Percentiles rank a stretch among this genome's conserved stretches.
Evolutionary conservation across 768 basidiomycete genomes (phyloP).

Genomic region (Scleroderma bovista): DNA sequence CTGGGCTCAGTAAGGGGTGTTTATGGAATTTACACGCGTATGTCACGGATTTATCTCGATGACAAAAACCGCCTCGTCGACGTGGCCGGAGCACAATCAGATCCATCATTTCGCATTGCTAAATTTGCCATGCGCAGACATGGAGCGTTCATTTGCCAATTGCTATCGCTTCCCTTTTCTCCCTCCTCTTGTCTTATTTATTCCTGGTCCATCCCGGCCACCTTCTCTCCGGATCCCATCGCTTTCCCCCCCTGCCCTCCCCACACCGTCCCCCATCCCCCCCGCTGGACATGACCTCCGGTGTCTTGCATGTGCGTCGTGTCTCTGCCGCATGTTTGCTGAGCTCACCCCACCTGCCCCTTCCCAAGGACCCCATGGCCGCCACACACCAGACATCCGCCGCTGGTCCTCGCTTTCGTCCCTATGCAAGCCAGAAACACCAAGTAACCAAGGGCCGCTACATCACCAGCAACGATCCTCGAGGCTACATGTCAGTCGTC

Average conservation of each 20-base stretch:
- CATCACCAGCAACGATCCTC: slow-evolving; percentile 84
- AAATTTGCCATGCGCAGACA: slow-evolving; percentile 21
- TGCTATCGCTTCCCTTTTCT: slow-evolving; percentile 3
- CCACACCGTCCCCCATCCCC: not conserved
- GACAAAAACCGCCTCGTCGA: slow-evolving; percentile 31
- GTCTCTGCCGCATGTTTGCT: slow-evolving; percentile 2
- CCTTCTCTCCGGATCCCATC: slow-evolving; percentile 8
- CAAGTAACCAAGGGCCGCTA: slow-evolving; percentile 83
- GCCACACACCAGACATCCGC: slow-evolving; percentile 21
- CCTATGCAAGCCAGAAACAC: slow-evolving; percentile 70
- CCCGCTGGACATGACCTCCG: slow-evolving; percentile 34
- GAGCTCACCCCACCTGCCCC: slow-evolving; percentile 1
- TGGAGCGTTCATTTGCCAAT: slow-evolving; percentile 25
- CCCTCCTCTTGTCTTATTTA: slow-evolving; percentile 18
- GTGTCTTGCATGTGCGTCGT: slow-evolving; percentile 39
- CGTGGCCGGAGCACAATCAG: slow-evolving; percentile 24
- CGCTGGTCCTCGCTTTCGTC: slow-evolving; percentile 44
- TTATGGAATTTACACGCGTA: slow-evolving; percentile 5
- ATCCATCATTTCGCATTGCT: slow-evolving; percentile 23
- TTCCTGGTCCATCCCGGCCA: slow-evolving; percentile 4
- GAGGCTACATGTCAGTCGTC: slow-evolving; percentile 75
- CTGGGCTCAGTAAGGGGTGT: slow-evolving; percentile 2
- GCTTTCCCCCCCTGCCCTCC: not conserved
- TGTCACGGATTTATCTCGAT: slow-evolving; percentile 24
- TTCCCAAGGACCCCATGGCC: slow-evolving; percentile 27